Conservation (phyloP, 352 stramenopile genomes). For the Aphanomyces cochlioides region DNA sequence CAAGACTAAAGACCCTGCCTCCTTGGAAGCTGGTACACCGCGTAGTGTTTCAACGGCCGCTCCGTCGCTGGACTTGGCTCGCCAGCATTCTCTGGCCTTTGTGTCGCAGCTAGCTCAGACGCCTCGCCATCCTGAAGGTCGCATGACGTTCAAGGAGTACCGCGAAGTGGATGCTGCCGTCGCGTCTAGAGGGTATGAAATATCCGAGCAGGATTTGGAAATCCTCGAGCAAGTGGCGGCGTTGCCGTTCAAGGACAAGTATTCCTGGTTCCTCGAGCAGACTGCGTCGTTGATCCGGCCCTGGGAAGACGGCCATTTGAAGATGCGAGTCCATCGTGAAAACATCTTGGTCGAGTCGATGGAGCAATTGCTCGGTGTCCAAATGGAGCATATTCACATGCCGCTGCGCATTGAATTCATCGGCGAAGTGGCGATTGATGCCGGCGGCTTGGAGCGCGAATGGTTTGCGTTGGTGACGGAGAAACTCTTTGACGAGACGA, state of each 20-base stretch:
- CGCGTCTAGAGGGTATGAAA: constrained; percentile 81
- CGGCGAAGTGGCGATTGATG: constrained; percentile 85
- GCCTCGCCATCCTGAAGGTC: constrained; percentile 68
- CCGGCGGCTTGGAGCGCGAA: constrained; percentile 84
- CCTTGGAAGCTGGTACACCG: constrained; percentile 3
- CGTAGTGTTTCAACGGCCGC: constrained; percentile 11
- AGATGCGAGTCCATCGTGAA: constrained; percentile 81
- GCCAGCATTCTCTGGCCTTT: constrained; percentile 79
- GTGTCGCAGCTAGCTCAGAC: constrained; percentile 82
- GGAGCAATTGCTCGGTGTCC: constrained; percentile 74
- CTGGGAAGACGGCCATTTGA: constrained; percentile 79
- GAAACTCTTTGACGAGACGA: constrained; percentile 81
- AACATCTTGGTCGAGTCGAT: constrained; percentile 84
- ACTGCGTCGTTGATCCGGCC: constrained; percentile 79
- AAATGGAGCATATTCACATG: constrained; percentile 86
- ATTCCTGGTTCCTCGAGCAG: constrained; percentile 82
- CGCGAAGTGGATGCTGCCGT: constrained; percentile 81
- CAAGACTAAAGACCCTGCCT: constrained; percentile 8
- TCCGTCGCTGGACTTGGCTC: constrained; percentile 62
- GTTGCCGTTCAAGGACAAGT: constrained; percentile 83
- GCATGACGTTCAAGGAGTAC: constrained; percentile 88
- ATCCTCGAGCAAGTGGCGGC: constrained; percentile 82
- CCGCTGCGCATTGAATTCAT: constrained; percentile 86
- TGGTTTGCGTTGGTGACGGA: constrained; percentile 85
- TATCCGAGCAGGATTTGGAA: constrained; percentile 81